Percentiles rank a stretch among this genome's conserved stretches.
Evolutionary conservation across 768 basidiomycete genomes (phyloP).

Genomic region (Leccinum boreale): DNA sequence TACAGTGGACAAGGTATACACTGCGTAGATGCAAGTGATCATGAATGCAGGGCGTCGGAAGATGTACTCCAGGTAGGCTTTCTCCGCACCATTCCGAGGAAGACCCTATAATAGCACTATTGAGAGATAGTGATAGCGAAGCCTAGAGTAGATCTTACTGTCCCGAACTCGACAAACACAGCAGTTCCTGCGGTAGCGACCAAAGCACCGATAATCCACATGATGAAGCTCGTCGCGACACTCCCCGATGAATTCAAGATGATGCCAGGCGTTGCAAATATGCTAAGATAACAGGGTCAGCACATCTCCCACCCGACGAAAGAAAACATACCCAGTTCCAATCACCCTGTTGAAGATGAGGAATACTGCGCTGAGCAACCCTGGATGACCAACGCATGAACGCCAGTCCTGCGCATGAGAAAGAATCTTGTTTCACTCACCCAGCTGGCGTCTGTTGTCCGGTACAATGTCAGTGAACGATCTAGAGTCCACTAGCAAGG

Average conservation of each 20-base stretch:
- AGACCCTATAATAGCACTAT: constrained; percentile 44
- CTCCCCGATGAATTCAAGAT: constrained; percentile 68
- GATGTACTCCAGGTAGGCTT: constrained; percentile 73
- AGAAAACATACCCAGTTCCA: constrained; percentile 56
- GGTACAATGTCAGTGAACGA: constrained; percentile 44
- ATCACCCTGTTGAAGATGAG: constrained; percentile 78
- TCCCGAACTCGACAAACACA: constrained; percentile 75
- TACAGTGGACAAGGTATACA: constrained; percentile 57
- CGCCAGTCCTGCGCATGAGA: not conserved
- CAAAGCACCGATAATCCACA: constrained; percentile 69
- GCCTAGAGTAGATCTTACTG: constrained; percentile 37
- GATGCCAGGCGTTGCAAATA: constrained; percentile 68
- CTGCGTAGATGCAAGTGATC: constrained; percentile 54
- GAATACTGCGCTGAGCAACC: constrained; percentile 48
- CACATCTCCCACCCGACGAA: not conserved
- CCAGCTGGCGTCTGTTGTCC: constrained; percentile 46
- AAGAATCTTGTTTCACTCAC: constrained; percentile 28
- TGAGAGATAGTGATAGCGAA: not conserved
- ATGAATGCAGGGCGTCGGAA: constrained; percentile 61
- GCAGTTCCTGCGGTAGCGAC: constrained; percentile 65
- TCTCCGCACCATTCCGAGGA: constrained; percentile 71
- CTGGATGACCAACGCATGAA: constrained; percentile 4
- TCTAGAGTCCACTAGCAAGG: constrained; percentile 1
- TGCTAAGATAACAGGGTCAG: constrained; percentile 37
- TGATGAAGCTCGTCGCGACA: constrained; percentile 60